phyloP scores from a whole-genome alignment of 1,139 yeast genomes.

The Saccharomyces hybrid region DNA sequence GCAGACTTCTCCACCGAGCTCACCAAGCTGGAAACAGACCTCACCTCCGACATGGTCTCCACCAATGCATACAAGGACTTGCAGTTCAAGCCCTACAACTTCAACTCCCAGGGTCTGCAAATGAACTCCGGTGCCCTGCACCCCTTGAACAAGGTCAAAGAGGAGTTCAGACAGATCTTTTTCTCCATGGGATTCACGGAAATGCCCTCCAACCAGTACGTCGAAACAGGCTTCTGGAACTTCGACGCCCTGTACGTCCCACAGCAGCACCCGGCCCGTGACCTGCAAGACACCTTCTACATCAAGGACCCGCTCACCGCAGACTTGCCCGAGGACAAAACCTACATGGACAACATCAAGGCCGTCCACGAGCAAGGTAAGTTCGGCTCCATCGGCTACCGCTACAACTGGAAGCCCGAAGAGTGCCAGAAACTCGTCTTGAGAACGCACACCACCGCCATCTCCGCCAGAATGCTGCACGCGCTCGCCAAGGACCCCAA shows the following conservation, averaged over 20 bases:
- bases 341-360: slow-evolving; percentile 70
- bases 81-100: slow-evolving; percentile 89
- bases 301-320: slow-evolving; percentile 85
- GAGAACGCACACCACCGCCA: slow-evolving; percentile 96
- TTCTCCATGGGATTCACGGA: slow-evolving; percentile 97
- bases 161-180: slow-evolving; percentile 95
- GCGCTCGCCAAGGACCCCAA: slow-evolving; percentile 82
- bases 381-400: slow-evolving; percentile 92
- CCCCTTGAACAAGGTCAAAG: slow-evolving; percentile 92
- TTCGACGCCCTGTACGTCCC: slow-evolving; percentile 95
- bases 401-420: slow-evolving; percentile 93
- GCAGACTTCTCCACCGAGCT: slow-evolving; percentile 76
- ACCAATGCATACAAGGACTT: slow-evolving; percentile 77
- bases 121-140: slow-evolving; percentile 91
- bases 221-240: slow-evolving; percentile 98
- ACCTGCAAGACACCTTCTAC: slow-evolving; percentile 95
- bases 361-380: slow-evolving; percentile 86
- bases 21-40: slow-evolving; percentile 80
- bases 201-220: slow-evolving; percentile 98
- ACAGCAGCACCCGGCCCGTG: slow-evolving; percentile 99
- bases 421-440: slow-evolving; percentile 88
- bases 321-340: slow-evolving; percentile 70
- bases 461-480: slow-evolving; percentile 82
- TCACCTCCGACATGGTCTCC: slow-evolving; percentile 84
- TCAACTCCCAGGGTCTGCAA: slow-evolving; percentile 85